Evolutionary conservation across 1,284 basidiomycete genomes (phyloP).

Genomic region (Paramarasmius palmivorus): DNA sequence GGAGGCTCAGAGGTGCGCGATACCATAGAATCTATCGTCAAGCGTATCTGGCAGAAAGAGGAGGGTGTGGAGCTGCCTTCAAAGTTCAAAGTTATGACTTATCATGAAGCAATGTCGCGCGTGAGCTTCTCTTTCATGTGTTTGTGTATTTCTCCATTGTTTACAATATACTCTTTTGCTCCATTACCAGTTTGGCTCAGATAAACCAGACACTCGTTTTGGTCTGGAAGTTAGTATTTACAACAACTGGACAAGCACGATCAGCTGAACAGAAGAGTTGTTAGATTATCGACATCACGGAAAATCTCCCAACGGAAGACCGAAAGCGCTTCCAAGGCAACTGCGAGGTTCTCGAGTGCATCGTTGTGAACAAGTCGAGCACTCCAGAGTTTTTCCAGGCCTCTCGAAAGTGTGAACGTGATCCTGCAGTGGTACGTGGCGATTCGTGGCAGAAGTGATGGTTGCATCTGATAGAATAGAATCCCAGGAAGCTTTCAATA

Average conservation of each 20-base stretch:
- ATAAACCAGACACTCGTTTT: conserved; percentile 94
- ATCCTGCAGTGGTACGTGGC: conserved; percentile 25
- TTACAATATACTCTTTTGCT: conserved; percentile 16
- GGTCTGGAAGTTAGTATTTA: conserved; percentile 66
- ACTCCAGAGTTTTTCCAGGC: conserved; percentile 45
- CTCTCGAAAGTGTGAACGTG: conserved; percentile 33
- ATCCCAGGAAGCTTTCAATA: conserved; percentile 48
- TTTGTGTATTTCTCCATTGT: conserved; percentile 2
- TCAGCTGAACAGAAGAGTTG: conserved; percentile 9
- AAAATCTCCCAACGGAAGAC: conserved; percentile 39
- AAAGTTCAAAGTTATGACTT: conserved; percentile 79
- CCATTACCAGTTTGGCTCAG: conserved; percentile 83
- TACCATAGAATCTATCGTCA: conserved; percentile 73
- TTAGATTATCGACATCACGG: conserved; percentile 55
- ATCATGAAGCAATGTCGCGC: conserved; percentile 81
- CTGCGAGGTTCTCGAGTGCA: conserved; percentile 55
- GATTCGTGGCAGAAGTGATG: conserved; percentile 26
- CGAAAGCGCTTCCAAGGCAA: conserved; percentile 34
- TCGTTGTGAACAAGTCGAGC: conserved; percentile 47
- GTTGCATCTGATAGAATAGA: conserved; percentile 18
- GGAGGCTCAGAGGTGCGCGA: conserved; percentile 80
- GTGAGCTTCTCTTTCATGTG: conserved; percentile 43
- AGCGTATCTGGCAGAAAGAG: conserved; percentile 70
- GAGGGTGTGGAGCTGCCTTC: conserved; percentile 60
- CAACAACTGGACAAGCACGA: conserved; percentile 12